Evolutionary conservation across 106 monocot genomes (phyloP), one percentile per base, ranked within the genome.

Genomic region (Phalaenopsis equestris): DNA sequence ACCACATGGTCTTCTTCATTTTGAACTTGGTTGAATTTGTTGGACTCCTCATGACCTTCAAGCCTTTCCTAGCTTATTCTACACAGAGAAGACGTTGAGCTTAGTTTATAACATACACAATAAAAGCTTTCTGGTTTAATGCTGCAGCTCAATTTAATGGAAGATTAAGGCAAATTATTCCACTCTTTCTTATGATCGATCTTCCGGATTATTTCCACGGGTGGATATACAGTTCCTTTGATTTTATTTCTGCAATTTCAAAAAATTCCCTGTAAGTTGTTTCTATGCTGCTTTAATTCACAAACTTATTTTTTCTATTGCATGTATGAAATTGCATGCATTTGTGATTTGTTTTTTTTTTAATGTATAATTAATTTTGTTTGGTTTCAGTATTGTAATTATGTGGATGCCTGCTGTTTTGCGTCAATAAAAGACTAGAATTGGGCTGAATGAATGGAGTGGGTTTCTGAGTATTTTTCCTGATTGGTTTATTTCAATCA

Each of bases 1-100:
- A 81, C 46, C 75, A 81, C 24, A 81, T 81, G 81, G 81, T 81
- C 3, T 81, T 81, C 76, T 81, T 81, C 64, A 21, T 81, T 1
- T n/a, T 81, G 81, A 65, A 65, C 42, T 12, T 76, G 23, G 23
- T 76, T 45, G 61, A 81, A 38, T 64, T 81, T 24, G 46, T 81
- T 38, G 81, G 76, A 45, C 45, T 81, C 45, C 21, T 81, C 47
- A 64, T 81, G 81, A 81, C 76, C 57, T 81, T 81, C 75, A 76
- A 76, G 75, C 81, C 81, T 46, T 81, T 81, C 19, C 65, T 81
- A 47, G 58, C 57, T 46, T 48, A 76, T 30, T 76, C 41, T 5
- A 42, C 74, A 43, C 19, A 42, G 74, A 74, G 19, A 74, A 74
- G 42, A 74, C 41, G 70, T 39, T 70, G 8, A 61, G 52, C 52